A percentile compares a stretch with the other conserved stretches of the same genome.
Evolutionary conservation across 371 early-diverging fungal genomes (phyloP).

Genomic region (Chytridiales sp.): DNA sequence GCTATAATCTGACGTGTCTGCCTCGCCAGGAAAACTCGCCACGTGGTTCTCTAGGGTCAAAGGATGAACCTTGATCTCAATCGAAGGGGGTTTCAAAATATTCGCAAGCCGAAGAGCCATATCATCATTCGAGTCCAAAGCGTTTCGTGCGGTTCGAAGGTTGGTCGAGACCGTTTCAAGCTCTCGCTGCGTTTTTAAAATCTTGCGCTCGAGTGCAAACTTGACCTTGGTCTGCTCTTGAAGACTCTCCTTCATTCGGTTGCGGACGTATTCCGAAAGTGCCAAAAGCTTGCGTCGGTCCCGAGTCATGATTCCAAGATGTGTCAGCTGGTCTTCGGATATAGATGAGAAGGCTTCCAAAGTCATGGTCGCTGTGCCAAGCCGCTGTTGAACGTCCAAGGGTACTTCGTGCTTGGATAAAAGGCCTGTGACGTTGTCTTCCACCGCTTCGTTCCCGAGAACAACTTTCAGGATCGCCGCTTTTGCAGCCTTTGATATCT

Average conservation of each 20-base stretch:
- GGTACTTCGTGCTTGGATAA: slow-evolving; percentile 48
- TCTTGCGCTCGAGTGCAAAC: slow-evolving; percentile 47
- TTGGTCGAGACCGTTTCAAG: slow-evolving; percentile 23
- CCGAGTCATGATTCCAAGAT: slow-evolving; percentile 33
- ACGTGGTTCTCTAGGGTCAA: slow-evolving; percentile 24
- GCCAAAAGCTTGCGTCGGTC: slow-evolving; percentile 48
- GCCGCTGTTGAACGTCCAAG: slow-evolving; percentile 31
- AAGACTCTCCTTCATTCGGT: slow-evolving; percentile 48
- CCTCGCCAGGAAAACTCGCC: not conserved
- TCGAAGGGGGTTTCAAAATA: slow-evolving; percentile 43
- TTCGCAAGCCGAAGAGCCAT: slow-evolving; percentile 36
- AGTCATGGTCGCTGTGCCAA: slow-evolving; percentile 32
- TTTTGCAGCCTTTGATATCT: slow-evolving; percentile 33
- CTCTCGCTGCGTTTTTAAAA: slow-evolving; percentile 41
- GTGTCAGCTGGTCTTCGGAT: slow-evolving; percentile 39
- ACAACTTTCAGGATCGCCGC: slow-evolving; percentile 38
- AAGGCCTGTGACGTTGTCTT: slow-evolving; percentile 31
- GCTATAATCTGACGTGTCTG: slow-evolving; percentile 2
- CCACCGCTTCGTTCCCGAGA: slow-evolving; percentile 37
- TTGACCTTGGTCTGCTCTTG: slow-evolving; percentile 50
- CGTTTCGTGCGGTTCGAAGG: slow-evolving; percentile 30
- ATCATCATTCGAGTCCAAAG: slow-evolving; percentile 46
- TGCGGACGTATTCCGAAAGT: slow-evolving; percentile 47
- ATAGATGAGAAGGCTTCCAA: slow-evolving; percentile 40
- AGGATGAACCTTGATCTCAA: slow-evolving; percentile 31